phyloP scores from a whole-genome alignment of 495 filamentous ascomycete species.

The Paragyromitra xinjiangensis region DNA sequence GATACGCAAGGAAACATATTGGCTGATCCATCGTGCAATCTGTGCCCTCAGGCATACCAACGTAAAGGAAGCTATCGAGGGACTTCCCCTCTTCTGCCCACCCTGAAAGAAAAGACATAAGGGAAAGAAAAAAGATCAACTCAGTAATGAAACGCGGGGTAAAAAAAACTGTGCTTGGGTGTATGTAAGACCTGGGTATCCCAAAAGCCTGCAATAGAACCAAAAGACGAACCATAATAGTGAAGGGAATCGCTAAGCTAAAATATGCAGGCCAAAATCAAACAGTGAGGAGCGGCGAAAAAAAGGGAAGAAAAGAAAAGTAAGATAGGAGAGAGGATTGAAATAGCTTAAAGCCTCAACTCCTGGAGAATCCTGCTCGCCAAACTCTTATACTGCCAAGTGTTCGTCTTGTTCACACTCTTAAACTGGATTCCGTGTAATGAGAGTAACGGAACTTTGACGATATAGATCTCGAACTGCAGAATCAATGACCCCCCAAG shows the following conservation, averaged over 20 bases:
- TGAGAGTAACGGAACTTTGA: slow-evolving; percentile 93
- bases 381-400: slow-evolving; percentile 99
- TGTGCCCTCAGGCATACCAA: slow-evolving; percentile 18
- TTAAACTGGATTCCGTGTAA: slow-evolving; percentile 99
- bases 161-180: slow-evolving; percentile 32
- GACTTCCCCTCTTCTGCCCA: background rate
- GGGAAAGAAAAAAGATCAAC: slow-evolving; percentile 6
- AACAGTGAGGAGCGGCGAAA: slow-evolving; percentile 9
- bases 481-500: slow-evolving; percentile 80
- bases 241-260: slow-evolving; percentile 47
- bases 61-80: slow-evolving; percentile 24
- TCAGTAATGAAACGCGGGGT: slow-evolving; percentile 20
- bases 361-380: slow-evolving; percentile 92
- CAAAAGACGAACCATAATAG: slow-evolving; percentile 35
- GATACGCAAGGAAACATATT: slow-evolving; percentile 1
- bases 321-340: background rate
- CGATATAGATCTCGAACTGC: slow-evolving; percentile 94
- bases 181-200: slow-evolving; percentile 45
- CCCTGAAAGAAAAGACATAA: slow-evolving; percentile 8
- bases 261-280: slow-evolving; percentile 42
- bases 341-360: slow-evolving; percentile 71
- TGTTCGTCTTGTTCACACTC: slow-evolving; percentile 84
- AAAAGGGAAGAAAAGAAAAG: slow-evolving; percentile 8
- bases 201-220: slow-evolving; percentile 44
- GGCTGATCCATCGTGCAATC: slow-evolving; percentile 9